phyloP scores from a whole-genome alignment of 2,329 filamentous ascomycete species.

The Neopestalotiopsis sp. region DNA sequence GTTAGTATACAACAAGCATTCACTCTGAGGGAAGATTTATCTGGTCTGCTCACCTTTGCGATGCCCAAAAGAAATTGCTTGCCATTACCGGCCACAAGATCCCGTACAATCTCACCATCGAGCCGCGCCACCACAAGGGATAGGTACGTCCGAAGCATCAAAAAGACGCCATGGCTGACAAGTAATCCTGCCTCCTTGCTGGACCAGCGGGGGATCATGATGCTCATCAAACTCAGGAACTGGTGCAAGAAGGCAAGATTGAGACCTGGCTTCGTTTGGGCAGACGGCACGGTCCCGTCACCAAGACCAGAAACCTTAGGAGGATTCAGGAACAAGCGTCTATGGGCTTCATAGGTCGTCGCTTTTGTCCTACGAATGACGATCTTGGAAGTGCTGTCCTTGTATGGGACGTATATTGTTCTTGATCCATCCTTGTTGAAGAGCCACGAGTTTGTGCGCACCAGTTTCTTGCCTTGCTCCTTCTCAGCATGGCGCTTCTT shows the following conservation, averaged over 20 bases:
- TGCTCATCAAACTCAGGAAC: conserved; percentile 93
- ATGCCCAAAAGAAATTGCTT: conserved; percentile 88
- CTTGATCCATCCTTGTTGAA: conserved; percentile 93
- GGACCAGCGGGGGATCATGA: conserved; percentile 94
- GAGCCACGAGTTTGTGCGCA: conserved; percentile 90
- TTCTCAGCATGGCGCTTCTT: conserved; percentile 74
- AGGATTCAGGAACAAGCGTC: conserved; percentile 89
- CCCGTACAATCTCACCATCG: conserved; percentile 94
- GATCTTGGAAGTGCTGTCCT: conserved; percentile 85
- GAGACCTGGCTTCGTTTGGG: conserved; percentile 89
- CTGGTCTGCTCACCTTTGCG: conserved; percentile 62
- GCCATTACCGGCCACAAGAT: conserved; percentile 93
- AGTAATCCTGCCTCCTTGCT: conserved; percentile 95
- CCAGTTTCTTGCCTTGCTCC: conserved; percentile 79
- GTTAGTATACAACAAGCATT: not conserved
- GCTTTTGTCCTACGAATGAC: conserved; percentile 88
- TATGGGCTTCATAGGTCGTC: conserved; percentile 95
- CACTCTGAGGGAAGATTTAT: not conserved
- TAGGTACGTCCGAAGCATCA: conserved; percentile 91
- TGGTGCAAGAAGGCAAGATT: conserved; percentile 97
- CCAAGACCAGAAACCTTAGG: conserved; percentile 80
- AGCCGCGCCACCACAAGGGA: conserved; percentile 91
- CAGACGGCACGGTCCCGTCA: conserved; percentile 78
- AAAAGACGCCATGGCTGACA: conserved; percentile 84
- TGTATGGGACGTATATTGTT: conserved; percentile 94